Conservation (phyloP, 1,284 basidiomycete genomes). For the Veloboletus limbatus region DNA sequence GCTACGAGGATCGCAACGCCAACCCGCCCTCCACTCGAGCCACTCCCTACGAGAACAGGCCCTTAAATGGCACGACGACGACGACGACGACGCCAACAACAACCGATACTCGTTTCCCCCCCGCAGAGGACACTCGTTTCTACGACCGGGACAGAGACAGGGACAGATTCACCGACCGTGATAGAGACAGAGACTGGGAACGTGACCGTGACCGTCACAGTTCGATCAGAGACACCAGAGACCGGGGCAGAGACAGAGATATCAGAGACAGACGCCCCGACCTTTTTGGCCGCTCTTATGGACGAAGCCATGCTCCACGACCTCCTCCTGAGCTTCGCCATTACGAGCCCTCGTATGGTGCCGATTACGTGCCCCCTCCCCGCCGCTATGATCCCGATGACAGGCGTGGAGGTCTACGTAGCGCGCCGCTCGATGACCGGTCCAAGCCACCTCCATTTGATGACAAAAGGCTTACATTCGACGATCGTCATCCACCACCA, state of each 20-base stretch:
- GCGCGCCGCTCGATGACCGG: conserved; percentile 16
- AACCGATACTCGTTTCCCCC: conserved; percentile 16
- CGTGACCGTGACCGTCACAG: conserved; percentile 33
- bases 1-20: conserved; percentile 21
- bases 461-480: conserved; percentile 25
- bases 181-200: conserved; percentile 35
- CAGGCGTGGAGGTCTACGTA: conserved; percentile 23
- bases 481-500: conserved; percentile 29
- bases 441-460: conserved; percentile 24
- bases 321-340: conserved; percentile 43
- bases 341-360: conserved; percentile 40
- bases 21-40: conserved; percentile 13
- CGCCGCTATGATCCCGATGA: conserved; percentile 37
- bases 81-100: too few relatives aligned
- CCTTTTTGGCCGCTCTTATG: conserved; percentile 37
- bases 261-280: conserved; percentile 35
- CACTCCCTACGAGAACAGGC: conserved; percentile 10
- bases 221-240: conserved; percentile 23
- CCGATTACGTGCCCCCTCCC: conserved; percentile 28
- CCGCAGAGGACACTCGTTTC: conserved; percentile 21
- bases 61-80: too few relatives aligned
- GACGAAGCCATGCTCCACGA: conserved; percentile 38
- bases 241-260: conserved; percentile 36
- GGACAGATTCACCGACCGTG: conserved; percentile 33
- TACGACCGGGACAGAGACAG: conserved; percentile 33